Percentiles rank a stretch among this genome's conserved stretches.
phyloP scores from a whole-genome alignment of 805 yeast species.

The Yamadazyma phyllophila region DNA sequence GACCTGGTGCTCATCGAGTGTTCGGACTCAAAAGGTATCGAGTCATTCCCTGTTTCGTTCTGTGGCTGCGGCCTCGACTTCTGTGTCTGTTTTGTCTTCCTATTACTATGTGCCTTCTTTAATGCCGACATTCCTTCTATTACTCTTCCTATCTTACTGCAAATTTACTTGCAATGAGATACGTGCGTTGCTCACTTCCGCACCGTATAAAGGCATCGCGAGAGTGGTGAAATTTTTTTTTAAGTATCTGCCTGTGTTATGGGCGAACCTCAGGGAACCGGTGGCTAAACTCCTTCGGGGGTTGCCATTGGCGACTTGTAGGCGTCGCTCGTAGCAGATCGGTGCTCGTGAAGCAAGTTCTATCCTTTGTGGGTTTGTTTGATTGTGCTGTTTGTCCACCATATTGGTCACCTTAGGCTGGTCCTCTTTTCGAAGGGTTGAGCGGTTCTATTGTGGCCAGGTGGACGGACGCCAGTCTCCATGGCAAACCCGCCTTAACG shows the following conservation, averaged over 20 bases:
- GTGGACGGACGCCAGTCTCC: not conserved
- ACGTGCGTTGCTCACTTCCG: not conserved
- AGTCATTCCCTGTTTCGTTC: slow-evolving; percentile 12
- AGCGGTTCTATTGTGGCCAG: slow-evolving; percentile 38
- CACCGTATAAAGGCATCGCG: slow-evolving; percentile 7
- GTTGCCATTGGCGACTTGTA: slow-evolving; percentile 37
- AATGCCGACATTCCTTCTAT: not conserved
- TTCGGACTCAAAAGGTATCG: slow-evolving; percentile 34
- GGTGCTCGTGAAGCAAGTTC: slow-evolving; percentile 72
- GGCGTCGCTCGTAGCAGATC: slow-evolving; percentile 49
- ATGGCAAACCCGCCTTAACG: not conserved
- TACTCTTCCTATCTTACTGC: not conserved
- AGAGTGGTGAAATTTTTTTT: slow-evolving; percentile 1
- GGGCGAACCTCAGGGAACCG: slow-evolving; percentile 28
- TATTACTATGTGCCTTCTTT: slow-evolving; percentile 2
- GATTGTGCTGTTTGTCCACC: not conserved
- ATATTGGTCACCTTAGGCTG: slow-evolving; percentile 18
- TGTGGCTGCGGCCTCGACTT: slow-evolving; percentile 4
- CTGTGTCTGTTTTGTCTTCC: not conserved
- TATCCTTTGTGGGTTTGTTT: slow-evolving; percentile 11
- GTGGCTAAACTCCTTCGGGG: slow-evolving; percentile 7
- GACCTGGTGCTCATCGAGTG: slow-evolving; percentile 31
- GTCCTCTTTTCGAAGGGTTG: slow-evolving; percentile 50
- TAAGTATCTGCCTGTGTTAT: slow-evolving; percentile 51
- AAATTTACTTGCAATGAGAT: not conserved